Percentiles rank a stretch among this genome's conserved stretches.
phyloP scores from a whole-genome alignment of 169 alveolate species.

The Plasmodium coatneyi region DNA sequence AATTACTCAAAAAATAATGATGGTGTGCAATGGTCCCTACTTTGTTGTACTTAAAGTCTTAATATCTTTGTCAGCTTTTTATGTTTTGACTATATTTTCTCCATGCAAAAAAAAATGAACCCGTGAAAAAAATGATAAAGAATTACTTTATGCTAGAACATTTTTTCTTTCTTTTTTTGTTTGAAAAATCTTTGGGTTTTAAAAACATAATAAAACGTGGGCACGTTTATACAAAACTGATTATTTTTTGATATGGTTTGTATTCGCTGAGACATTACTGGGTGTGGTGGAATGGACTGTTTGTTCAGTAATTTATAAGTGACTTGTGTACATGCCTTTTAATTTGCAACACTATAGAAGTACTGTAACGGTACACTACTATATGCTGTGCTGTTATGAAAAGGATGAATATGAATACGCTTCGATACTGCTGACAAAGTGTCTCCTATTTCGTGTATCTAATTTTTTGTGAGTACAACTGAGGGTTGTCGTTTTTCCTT shows the following conservation, averaged over 20 bases:
- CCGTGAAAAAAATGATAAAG: not conserved
- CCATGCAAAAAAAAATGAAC: not conserved
- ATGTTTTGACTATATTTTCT: not conserved
- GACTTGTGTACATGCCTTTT: not conserved
- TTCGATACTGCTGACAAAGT: not conserved
- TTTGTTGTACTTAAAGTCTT: not conserved
- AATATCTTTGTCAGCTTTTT: not conserved
- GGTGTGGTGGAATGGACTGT: not conserved
- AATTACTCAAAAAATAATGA: not conserved
- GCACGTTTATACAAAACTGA: conserved; percentile 4
- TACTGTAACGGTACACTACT: not conserved
- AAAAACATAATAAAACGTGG: conserved; percentile 5
- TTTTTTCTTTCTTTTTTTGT: conserved; percentile 37
- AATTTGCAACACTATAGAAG: not conserved
- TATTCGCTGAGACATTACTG: conserved; percentile 18
- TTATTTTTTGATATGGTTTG: conserved; percentile 1
- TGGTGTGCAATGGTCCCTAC: not conserved
- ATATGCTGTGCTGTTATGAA: not conserved
- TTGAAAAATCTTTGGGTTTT: conserved; percentile 23
- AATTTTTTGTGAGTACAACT: not conserved
- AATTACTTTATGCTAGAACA: conserved; percentile 28
- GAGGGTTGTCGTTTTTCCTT: not conserved
- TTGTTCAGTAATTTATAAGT: not conserved
- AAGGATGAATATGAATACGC: not conserved
- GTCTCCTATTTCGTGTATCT: not conserved